Percentiles rank a stretch among this genome's conserved stretches.
Conservation (phyloP, 2,329 filamentous ascomycete genomes). For the Beauveria australis region DNA sequence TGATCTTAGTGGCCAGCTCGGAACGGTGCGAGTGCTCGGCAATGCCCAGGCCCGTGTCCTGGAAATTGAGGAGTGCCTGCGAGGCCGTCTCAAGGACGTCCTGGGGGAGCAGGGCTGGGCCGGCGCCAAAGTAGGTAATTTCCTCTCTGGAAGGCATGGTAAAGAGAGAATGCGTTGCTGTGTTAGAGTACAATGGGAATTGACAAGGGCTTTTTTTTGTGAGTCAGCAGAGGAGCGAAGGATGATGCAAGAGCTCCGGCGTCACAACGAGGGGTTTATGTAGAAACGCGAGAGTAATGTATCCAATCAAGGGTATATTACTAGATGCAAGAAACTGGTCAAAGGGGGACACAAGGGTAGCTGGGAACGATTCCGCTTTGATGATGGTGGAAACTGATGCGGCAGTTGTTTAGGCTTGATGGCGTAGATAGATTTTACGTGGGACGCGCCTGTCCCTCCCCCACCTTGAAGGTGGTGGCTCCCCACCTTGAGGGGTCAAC, state of each 20-base stretch:
- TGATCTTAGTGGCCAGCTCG: conserved; percentile 65
- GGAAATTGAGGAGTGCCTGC: conserved; percentile 70
- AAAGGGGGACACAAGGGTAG: background rate
- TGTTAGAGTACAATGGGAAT: background rate
- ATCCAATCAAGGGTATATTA: conserved; percentile 10
- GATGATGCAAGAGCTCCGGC: background rate
- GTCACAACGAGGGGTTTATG: conserved; percentile 10
- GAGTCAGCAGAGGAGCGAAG: background rate
- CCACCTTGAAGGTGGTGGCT: background rate
- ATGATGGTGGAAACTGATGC: background rate
- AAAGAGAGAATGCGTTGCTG: background rate
- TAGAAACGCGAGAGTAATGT: conserved; percentile 7
- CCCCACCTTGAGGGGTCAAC: conserved; percentile 9
- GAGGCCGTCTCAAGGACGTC: conserved; percentile 70
- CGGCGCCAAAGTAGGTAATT: conserved; percentile 82
- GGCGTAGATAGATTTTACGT: background rate
- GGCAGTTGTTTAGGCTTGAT: conserved; percentile 7
- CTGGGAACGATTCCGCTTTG: background rate
- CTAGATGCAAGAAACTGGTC: conserved; percentile 6
- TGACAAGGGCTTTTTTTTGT: background rate
- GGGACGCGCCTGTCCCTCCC: background rate
- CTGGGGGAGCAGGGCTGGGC: conserved; percentile 79
- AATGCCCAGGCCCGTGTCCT: conserved; percentile 67
- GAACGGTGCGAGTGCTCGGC: conserved; percentile 90
- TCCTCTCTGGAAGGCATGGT: conserved; percentile 65